Conservation (phyloP, 176 grass and related monocot genomes). For the Aegilops sharonensis region DNA sequence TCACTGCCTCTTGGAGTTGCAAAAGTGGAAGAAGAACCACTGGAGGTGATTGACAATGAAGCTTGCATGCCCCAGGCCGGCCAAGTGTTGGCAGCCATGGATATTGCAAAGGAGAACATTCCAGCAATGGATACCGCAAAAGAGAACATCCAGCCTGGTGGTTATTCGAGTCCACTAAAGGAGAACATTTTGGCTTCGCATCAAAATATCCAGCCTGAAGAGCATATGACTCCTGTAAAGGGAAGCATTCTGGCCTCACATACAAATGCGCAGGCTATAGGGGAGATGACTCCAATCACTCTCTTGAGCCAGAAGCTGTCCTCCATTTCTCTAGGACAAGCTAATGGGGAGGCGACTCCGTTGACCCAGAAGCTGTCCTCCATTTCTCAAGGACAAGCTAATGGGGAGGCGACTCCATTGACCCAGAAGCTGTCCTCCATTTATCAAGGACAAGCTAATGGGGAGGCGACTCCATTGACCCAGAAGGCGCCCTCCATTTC, state of each 20-base stretch:
- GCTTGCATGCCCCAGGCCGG: not conserved
- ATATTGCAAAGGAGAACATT: constrained; percentile 41
- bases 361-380: constrained; percentile 26
- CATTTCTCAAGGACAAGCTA: not conserved
- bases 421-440: constrained; percentile 20
- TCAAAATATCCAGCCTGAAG: constrained; percentile 23
- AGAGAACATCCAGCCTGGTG: constrained; percentile 24
- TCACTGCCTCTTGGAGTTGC: not conserved
- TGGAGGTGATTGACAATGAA: not conserved
- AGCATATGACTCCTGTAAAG: not conserved
- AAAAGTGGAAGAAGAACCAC: not conserved
- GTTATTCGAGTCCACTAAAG: not conserved
- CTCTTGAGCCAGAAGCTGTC: constrained; percentile 37
- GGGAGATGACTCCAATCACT: not conserved
- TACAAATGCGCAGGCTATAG: constrained; percentile 5
- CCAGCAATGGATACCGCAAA: not conserved
- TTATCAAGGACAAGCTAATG: not conserved
- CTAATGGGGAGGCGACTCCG: not conserved
- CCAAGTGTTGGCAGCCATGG: not conserved
- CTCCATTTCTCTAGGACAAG: not conserved
- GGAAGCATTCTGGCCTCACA: not conserved
- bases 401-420: not conserved
- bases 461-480: not conserved
- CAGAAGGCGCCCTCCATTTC: constrained; percentile 37
- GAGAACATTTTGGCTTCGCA: not conserved